These are phyloP conservation scores for Eucalyptus decipiens DNA, from an alignment of 345 rosid genomes.

Conservation along the genomic window DNA sequence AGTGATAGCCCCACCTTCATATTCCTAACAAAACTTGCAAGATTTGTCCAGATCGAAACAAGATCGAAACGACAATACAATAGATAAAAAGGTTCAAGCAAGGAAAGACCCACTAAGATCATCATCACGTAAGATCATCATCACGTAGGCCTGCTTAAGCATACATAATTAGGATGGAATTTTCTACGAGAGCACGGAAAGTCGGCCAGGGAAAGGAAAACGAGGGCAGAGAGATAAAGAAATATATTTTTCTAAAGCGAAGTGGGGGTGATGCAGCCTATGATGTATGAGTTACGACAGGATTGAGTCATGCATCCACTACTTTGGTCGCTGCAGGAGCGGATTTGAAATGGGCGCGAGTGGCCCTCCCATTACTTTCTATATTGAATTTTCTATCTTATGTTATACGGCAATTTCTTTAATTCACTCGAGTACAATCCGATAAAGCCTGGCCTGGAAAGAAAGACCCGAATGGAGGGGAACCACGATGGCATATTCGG, in stretches of 20 bases:
- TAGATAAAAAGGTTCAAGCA: background rate
- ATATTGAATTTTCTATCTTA: background rate
- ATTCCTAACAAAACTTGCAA: background rate
- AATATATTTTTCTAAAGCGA: background rate
- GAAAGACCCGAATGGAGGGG: conserved; percentile 1
- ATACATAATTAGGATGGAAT: background rate
- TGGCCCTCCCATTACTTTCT: background rate
- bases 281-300: background rate
- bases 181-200: background rate
- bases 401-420: background rate
- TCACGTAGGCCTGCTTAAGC: background rate
- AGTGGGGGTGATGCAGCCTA: background rate
- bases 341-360: background rate
- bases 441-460: background rate
- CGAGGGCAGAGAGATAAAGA: background rate
- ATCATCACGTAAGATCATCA: background rate
- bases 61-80: background rate
- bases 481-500: background rate
- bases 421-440: background rate
- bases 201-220: background rate
- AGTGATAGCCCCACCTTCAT: background rate
- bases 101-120: background rate
- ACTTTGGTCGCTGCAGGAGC: background rate
- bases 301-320: background rate
- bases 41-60: background rate